Conservation (phyloP, 371 early-diverging fungal species). For the Mucor mucedo region DNA sequence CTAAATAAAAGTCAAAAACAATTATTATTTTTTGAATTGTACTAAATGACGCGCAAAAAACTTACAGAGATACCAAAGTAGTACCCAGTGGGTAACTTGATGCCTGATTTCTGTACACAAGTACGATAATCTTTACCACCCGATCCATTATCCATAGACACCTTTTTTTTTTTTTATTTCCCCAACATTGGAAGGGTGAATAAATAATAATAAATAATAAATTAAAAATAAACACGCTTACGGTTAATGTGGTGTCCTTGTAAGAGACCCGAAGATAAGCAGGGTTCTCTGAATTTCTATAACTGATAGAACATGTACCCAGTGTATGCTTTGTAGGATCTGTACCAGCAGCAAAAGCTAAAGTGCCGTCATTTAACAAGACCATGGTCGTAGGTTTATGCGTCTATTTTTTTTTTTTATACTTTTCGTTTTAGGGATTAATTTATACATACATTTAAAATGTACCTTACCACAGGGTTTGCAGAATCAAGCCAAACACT, state of each 20-base stretch:
- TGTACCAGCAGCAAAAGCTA: constrained; percentile 48
- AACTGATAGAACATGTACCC: constrained; percentile 76
- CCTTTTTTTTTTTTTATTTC: constrained; percentile 41
- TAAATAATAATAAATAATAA: background rate
- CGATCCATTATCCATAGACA: constrained; percentile 64
- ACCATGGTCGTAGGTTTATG: constrained; percentile 70
- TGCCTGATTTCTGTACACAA: constrained; percentile 66
- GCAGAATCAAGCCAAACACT: constrained; percentile 74
- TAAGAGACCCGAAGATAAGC: constrained; percentile 71
- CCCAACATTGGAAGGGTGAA: background rate
- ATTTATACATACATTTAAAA: background rate
- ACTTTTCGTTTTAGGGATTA: background rate
- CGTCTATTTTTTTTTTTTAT: constrained; percentile 43
- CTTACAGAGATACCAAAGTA: constrained; percentile 83
- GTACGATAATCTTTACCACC: constrained; percentile 57
- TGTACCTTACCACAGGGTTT: constrained; percentile 57
- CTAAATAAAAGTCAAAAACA: constrained; percentile 16
- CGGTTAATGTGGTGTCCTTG: constrained; percentile 62
- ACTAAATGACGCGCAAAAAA: background rate
- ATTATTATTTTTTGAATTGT: too few relatives aligned
- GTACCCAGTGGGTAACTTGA: constrained; percentile 75
- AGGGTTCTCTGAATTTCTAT: constrained; percentile 68
- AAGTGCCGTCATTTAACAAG: constrained; percentile 72
- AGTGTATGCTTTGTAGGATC: constrained; percentile 53
- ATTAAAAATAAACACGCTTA: constrained; percentile 28